Evolutionary conservation across 495 filamentous ascomycete genomes (phyloP), one percentile per base, ranked within the genome.

Genomic region (Penicillium pulvis): DNA sequence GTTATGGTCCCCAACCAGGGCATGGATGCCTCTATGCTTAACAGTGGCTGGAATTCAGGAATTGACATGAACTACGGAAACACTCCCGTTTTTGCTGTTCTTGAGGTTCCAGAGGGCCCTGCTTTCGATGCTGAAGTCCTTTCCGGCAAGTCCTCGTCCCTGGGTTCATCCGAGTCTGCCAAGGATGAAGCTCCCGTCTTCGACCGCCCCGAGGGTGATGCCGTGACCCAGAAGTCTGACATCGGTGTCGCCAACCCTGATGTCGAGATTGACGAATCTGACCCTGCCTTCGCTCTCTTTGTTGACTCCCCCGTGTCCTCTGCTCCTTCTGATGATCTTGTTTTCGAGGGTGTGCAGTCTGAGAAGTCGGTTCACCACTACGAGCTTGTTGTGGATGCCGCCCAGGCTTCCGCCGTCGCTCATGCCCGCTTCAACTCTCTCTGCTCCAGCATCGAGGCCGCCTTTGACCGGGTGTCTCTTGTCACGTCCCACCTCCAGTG

Each of bases 51-150:
- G 63, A 65, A 65, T 53, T 65, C 63, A n/a, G 63, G 63, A 33
- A 65, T 65, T n/a, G 63, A 81, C 59, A 79, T 83, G 67, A 79
- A 75, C 69, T 83, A 73, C 58, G 87, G 86, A 67, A 87, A 90
- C 61, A 83, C 90, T 11, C 84, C 87, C 44, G 90, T 96, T 44
- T 97, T 87, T 63, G 83, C 91, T 51, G 85, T 96, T n/a, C 71
- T 88, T 17, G 84, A 89, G 47, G 79, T 95, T 17, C 90, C 91
- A 11, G 80, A 88, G 59, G 82, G 87, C 4, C 87, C 88, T 28
- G 76, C 73, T n/a, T 66, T 88, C 41, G 87, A 93, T 55, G 69
- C 79, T 0, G 77, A 80, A 45, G 63, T 78, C 43, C 76, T 94
- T 8, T 86, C 85, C 35, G 88, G 90, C 61, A 93, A 94, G 75